Conservation (phyloP, 2,329 filamentous ascomycete genomes). For the Exophiala mesophila region DNA sequence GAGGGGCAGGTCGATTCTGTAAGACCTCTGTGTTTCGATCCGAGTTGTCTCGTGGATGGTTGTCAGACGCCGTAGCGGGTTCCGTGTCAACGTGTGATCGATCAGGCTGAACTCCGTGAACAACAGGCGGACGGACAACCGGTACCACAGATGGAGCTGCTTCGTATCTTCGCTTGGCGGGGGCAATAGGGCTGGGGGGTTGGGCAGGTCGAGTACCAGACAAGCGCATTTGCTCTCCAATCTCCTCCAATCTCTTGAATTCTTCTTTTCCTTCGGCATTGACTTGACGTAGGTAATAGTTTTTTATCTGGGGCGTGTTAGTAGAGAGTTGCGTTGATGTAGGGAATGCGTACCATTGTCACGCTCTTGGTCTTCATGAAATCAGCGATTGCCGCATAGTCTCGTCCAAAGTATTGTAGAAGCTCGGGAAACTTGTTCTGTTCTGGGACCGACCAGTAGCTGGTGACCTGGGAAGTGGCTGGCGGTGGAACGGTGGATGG, state of each 20-base stretch:
- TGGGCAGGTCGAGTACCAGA: conserved; percentile 42
- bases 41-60: conserved; percentile 19
- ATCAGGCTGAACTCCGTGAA: conserved; percentile 32
- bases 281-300: conserved; percentile 44
- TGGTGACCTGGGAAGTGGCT: conserved; percentile 38
- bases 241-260: conserved; percentile 39
- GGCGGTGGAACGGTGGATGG: conserved; percentile 27
- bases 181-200: conserved; percentile 39
- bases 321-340: neutral
- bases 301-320: conserved; percentile 40
- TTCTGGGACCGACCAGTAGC: conserved; percentile 51
- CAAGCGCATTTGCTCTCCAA: conserved; percentile 41
- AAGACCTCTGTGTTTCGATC: neutral
- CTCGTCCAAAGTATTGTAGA: conserved; percentile 43
- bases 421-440: conserved; percentile 43
- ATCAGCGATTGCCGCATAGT: conserved; percentile 46
- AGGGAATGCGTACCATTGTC: conserved; percentile 42
- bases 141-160: conserved; percentile 37
- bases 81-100: conserved; percentile 35
- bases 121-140: conserved; percentile 7
- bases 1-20: conserved; percentile 1
- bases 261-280: conserved; percentile 39
- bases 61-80: conserved; percentile 22
- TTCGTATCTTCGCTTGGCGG: conserved; percentile 45
- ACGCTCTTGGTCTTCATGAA: conserved; percentile 50